phyloP scores from a whole-genome alignment of 2,329 filamentous ascomycete genomes.

The Cercospora sp. region DNA sequence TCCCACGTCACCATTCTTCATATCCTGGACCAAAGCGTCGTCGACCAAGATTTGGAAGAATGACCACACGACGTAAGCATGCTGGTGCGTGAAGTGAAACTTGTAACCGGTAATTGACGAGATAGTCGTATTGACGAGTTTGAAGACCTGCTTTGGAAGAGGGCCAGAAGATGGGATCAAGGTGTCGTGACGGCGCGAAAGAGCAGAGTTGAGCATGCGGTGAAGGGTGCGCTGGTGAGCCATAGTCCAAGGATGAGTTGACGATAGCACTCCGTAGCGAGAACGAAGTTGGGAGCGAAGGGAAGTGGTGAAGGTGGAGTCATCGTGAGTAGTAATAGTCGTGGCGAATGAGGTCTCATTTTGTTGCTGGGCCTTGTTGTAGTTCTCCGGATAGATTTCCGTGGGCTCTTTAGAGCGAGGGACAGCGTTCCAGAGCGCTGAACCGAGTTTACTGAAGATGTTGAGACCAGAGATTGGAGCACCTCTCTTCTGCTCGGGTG shows the following conservation, averaged over 20 bases:
- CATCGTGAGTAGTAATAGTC: slow-evolving; percentile 1
- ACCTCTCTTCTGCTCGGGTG: neutral
- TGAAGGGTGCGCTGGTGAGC: slow-evolving; percentile 41
- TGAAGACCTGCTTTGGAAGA: slow-evolving; percentile 26
- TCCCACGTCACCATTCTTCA: slow-evolving; percentile 34
- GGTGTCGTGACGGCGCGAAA: slow-evolving; percentile 28
- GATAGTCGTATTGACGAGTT: slow-evolving; percentile 21
- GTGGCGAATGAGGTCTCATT: neutral
- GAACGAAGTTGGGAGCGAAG: slow-evolving; percentile 34
- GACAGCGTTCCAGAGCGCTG: slow-evolving; percentile 35
- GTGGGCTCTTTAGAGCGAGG: slow-evolving; percentile 27
- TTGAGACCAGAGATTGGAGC: slow-evolving; percentile 8
- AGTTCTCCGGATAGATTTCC: slow-evolving; percentile 10
- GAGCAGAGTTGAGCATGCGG: slow-evolving; percentile 39
- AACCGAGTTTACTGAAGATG: slow-evolving; percentile 31
- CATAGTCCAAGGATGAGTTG: slow-evolving; percentile 38
- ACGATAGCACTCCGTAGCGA: slow-evolving; percentile 39
- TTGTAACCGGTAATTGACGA: slow-evolving; percentile 25
- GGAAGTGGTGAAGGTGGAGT: slow-evolving; percentile 19
- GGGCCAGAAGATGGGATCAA: slow-evolving; percentile 34
- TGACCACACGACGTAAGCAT: slow-evolving; percentile 35
- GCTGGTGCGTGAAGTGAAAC: slow-evolving; percentile 30
- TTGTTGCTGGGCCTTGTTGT: neutral
- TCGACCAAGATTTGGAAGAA: slow-evolving; percentile 38
- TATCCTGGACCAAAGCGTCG: slow-evolving; percentile 21